Conservation (phyloP, 345 rosid species). For the Rhodamnia argentea region DNA sequence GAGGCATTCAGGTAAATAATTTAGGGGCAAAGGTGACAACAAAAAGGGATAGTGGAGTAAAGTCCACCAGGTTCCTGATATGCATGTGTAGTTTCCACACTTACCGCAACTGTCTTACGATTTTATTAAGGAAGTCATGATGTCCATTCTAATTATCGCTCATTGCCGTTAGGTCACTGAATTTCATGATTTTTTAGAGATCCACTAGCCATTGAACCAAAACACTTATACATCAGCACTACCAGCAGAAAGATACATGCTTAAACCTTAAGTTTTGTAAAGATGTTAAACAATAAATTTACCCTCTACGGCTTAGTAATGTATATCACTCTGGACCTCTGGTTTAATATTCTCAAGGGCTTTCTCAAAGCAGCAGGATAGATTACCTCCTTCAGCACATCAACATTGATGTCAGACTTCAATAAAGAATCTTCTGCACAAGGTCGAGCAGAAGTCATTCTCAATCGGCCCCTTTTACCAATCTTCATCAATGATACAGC, state of each 20-base stretch:
- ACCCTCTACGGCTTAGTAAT: background rate
- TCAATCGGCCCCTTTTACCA: slow-evolving; percentile 67
- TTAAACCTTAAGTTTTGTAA: background rate
- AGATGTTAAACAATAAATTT: background rate
- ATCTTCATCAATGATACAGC: slow-evolving; percentile 68
- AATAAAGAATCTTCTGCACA: slow-evolving; percentile 83
- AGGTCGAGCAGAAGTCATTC: slow-evolving; percentile 49
- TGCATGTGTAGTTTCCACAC: background rate
- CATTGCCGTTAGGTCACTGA: background rate
- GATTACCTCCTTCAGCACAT: slow-evolving; percentile 83
- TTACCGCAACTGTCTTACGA: background rate
- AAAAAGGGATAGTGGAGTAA: background rate
- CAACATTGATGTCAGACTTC: slow-evolving; percentile 71
- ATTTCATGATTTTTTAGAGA: background rate
- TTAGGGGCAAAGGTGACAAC: background rate
- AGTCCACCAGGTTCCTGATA: background rate
- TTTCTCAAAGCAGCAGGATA: background rate
- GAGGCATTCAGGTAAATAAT: background rate
- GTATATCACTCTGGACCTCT: background rate
- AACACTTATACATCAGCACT: background rate
- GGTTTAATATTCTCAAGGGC: background rate
- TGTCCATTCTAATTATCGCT: background rate
- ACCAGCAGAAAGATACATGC: background rate
- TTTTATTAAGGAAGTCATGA: background rate
- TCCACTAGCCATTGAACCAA: background rate